Conservation (phyloP, 495 filamentous ascomycete genomes). For the Podospora pseudoanserina region DNA sequence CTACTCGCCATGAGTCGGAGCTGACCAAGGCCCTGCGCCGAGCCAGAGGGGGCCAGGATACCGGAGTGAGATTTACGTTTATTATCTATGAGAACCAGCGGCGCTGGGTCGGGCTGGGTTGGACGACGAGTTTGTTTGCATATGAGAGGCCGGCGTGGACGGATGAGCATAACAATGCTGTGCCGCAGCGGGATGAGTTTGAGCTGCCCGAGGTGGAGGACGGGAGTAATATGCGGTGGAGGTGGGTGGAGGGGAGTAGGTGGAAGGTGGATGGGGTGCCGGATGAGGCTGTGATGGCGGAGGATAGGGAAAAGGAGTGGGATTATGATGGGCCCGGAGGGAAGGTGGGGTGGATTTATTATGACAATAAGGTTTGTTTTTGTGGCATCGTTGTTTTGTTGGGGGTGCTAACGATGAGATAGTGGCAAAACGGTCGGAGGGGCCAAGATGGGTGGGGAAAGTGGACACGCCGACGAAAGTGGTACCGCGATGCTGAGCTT, state of each 20-base stretch:
- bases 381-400: not conserved
- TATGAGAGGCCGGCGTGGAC: constrained; percentile 91
- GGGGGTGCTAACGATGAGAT: not conserved
- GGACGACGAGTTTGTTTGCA: constrained; percentile 85
- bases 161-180: constrained; percentile 85
- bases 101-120: constrained; percentile 90
- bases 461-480: constrained; percentile 91
- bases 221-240: constrained; percentile 76
- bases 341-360: constrained; percentile 87
- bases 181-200: constrained; percentile 75
- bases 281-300: constrained; percentile 46
- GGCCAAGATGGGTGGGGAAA: constrained; percentile 91
- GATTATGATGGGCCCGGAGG: constrained; percentile 55
- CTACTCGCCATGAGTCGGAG: constrained; percentile 32
- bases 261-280: constrained; percentile 84
- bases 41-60: constrained; percentile 44
- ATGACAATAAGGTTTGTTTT: constrained; percentile 83
- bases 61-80: constrained; percentile 91
- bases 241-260: constrained; percentile 77
- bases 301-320: constrained; percentile 38
- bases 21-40: constrained; percentile 36
- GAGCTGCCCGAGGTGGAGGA: constrained; percentile 78
- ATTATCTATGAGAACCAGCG: constrained; percentile 95
- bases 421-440: constrained; percentile 91
- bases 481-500: constrained; percentile 93